Percentiles rank a stretch among this genome's conserved stretches.
These are phyloP conservation scores for Omphalotus guepiniiformis DNA, from an alignment of 768 basidiomycete species.

Conservation along the genomic window DNA sequence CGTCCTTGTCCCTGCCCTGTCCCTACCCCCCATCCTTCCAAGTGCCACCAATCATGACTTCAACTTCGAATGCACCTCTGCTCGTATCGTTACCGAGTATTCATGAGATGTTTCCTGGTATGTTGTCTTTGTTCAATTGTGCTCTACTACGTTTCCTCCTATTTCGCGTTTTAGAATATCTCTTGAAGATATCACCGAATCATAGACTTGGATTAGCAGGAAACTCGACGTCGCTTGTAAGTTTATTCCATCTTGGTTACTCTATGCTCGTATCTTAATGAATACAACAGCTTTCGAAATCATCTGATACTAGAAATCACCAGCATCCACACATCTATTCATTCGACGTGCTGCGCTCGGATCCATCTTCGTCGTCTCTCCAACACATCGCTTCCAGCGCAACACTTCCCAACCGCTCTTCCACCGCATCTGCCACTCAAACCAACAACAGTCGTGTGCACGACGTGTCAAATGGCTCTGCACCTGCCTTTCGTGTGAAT, in stretches of 20 bases:
- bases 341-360: slow-evolving; percentile 7
- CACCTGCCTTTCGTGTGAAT: slow-evolving; percentile 1
- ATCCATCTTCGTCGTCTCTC: slow-evolving; percentile 8
- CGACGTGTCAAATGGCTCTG: slow-evolving; percentile 1
- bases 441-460: neutral
- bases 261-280: neutral
- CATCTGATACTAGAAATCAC: neutral
- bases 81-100: slow-evolving; percentile 41
- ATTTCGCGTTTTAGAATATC: slow-evolving; percentile 13
- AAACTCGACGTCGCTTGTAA: neutral
- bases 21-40: neutral
- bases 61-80: neutral
- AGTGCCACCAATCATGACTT: neutral
- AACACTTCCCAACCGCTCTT: neutral
- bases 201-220: neutral
- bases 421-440: neutral
- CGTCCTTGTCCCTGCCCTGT: no score
- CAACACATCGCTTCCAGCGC: slow-evolving; percentile 8
- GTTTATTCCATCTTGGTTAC: neutral
- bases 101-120: slow-evolving; percentile 55
- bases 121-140: slow-evolving; percentile 11
- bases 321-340: slow-evolving; percentile 4
- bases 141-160: slow-evolving; percentile 1
- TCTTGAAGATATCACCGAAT: slow-evolving; percentile 6
- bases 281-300: neutral